Base-by-base conservation (phyloP, 1,284 basidiomycete genomes). In the Mixia osmundae region DNA sequence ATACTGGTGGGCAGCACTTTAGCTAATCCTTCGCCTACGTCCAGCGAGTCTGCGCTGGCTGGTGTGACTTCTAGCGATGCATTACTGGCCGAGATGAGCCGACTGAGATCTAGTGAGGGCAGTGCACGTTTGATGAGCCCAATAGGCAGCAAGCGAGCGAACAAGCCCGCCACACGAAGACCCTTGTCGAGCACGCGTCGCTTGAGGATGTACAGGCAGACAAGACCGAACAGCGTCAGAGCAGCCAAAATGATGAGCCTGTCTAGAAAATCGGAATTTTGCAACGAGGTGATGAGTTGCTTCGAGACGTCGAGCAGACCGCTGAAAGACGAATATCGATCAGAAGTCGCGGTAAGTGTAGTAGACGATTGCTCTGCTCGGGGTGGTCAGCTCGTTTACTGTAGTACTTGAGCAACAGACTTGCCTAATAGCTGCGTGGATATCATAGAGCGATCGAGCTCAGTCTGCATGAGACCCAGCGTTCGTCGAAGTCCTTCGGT, bases 221-320 rank as follows among this genome's bases (percentile, higher is more conserved):
- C 72, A n/a, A 83, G 65, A 39, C 72, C 47, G 60, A 91, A 91
- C 56, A 91, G 77, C 12, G 62, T 50, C 22, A 91, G 67, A 0
- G 69, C 77, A 4, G 69, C 64, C 38, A 78, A 57, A 45, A 94
- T 73, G 43, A 89, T 60, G 24, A 85, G 55, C 5, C 82, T 73
- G 60, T 94, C 83, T n/a, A 85, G 61, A 69, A 77, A 75, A 61
- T 91, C 82, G 5, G 80, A 71, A 42, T 73, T 72, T 56, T 87
- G 76, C 30, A 94, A 70, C 0, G 73, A 71, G 12, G 72, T 76
- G 45, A 91, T 72, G 41, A 91, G 68, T 25, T 73, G 66, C 49
- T 76, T 73, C 1, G 80, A 85, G 19, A 76, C 71, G 34, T 63
- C 61, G 52, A 91, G 69, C 38, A 91, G 57, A 35, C 65, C 63